phyloP scores from a whole-genome alignment of 495 filamentous ascomycete genomes.

The Aspergillus egyptiacus region DNA sequence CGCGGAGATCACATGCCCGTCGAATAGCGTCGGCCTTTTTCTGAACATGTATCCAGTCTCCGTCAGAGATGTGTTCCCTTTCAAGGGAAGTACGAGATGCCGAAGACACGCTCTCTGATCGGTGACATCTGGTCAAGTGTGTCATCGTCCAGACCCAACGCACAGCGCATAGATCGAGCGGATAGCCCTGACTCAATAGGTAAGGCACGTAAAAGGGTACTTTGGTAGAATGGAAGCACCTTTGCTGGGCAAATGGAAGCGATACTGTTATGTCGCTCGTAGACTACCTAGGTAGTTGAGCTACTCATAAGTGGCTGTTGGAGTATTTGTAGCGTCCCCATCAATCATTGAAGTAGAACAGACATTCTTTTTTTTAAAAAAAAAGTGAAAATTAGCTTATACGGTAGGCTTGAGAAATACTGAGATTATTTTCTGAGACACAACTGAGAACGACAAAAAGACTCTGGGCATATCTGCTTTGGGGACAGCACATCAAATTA shows the following conservation, averaged over 20 bases:
- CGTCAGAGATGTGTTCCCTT: neutral
- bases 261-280: constrained; percentile 4
- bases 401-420: neutral
- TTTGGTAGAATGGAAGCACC: neutral
- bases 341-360: neutral
- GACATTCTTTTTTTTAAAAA: neutral
- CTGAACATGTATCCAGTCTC: constrained; percentile 4
- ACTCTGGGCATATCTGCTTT: neutral
- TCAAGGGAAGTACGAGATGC: neutral
- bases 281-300: neutral
- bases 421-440: neutral
- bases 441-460: neutral
- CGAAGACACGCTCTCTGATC: neutral
- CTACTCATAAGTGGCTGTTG: constrained; percentile 2
- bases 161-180: neutral
- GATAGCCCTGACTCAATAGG: neutral
- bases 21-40: constrained; percentile 48
- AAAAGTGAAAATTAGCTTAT: too few relatives aligned
- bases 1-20: constrained; percentile 58
- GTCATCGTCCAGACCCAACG: neutral
- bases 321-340: neutral
- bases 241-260: neutral
- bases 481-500: neutral
- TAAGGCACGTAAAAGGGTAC: neutral
- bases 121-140: neutral